A percentile compares a stretch with the other conserved stretches of the same genome.
phyloP scores from a whole-genome alignment of 352 stramenopile species.

The Thalassiosira exigua region DNA sequence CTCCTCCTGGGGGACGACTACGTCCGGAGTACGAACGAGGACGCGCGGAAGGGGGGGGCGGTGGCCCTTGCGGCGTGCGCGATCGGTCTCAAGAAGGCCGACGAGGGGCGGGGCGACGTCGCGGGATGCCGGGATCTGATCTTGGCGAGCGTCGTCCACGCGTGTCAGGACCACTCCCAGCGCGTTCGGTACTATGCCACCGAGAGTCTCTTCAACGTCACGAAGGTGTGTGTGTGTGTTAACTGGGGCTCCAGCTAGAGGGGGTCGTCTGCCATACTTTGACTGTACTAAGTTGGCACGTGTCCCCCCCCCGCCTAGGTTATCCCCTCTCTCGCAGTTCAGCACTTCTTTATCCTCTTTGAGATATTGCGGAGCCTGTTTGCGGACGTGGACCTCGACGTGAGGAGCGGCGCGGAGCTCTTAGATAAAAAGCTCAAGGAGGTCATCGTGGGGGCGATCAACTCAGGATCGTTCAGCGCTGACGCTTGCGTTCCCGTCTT shows the following conservation, averaged over 20 bases:
- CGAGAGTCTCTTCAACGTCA: constrained; percentile 84
- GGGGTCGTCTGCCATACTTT: too few species aligned
- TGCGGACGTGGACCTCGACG: constrained; percentile 81
- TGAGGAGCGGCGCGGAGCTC: constrained; percentile 75
- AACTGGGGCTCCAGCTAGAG: too few species aligned
- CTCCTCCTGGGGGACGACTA: constrained; percentile 84
- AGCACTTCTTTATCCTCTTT: constrained; percentile 87
- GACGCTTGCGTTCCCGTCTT: constrained; percentile 84
- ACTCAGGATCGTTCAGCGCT: constrained; percentile 72
- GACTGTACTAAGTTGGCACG: too few species aligned
- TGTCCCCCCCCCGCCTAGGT: too few species aligned
- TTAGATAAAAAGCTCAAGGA: constrained; percentile 84
- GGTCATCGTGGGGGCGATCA: constrained; percentile 82
- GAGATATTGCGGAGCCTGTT: constrained; percentile 82
- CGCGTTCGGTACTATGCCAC: constrained; percentile 84
- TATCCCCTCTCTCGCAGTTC: constrained; percentile 74
- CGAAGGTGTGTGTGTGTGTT: too few species aligned
- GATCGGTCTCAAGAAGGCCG: constrained; percentile 84
- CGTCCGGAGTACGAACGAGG: constrained; percentile 77
- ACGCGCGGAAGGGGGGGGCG: constrained; percentile 83
- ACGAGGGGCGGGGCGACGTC: constrained; percentile 56
- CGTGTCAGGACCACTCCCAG: constrained; percentile 84
- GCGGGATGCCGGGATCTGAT: constrained; percentile 83
- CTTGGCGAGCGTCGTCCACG: constrained; percentile 82
- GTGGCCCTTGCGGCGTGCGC: constrained; percentile 83